A percentile compares a stretch with the other conserved stretches of the same genome.
Evolutionary conservation across 345 rosid species (phyloP).

Genomic region (Rhizophora apiculata): DNA sequence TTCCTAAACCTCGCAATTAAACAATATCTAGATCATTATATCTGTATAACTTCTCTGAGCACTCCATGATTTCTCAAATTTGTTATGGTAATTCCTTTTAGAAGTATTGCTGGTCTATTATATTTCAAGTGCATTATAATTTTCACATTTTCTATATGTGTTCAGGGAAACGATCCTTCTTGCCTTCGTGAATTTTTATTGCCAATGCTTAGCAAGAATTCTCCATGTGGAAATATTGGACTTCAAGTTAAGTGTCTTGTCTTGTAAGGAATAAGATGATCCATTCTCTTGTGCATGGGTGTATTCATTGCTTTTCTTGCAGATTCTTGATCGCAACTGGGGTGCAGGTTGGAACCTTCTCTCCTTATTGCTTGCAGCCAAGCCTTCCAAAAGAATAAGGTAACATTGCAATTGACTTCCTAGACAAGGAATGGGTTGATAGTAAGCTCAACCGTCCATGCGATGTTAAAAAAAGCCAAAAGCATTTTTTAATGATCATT

Average conservation of each 20-base stretch:
- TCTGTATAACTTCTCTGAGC: background rate
- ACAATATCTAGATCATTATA: too few species aligned
- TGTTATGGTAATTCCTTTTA: background rate
- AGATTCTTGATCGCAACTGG: slow-evolving; percentile 96
- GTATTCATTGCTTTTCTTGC: slow-evolving; percentile 14
- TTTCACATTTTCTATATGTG: background rate
- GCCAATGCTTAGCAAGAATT: slow-evolving; percentile 54
- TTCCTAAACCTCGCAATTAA: background rate
- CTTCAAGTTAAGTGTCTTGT: slow-evolving; percentile 57
- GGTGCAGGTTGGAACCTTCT: slow-evolving; percentile 97
- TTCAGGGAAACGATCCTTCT: slow-evolving; percentile 88
- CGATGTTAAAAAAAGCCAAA: too few species aligned
- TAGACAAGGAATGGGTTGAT: too few species aligned
- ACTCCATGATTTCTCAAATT: too few species aligned
- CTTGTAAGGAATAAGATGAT: background rate
- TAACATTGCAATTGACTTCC: slow-evolving; percentile 16
- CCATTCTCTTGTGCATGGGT: background rate
- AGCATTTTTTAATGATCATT: slow-evolving; percentile 1
- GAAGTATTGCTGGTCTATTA: background rate
- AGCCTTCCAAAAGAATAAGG: slow-evolving; percentile 80
- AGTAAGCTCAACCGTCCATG: too few species aligned
- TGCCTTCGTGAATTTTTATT: slow-evolving; percentile 84
- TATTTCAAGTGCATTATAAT: background rate
- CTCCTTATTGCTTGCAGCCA: slow-evolving; percentile 71
- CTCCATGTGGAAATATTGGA: slow-evolving; percentile 67